Conservation (phyloP, 1,284 basidiomycete genomes). For the Ceratorhiza oryzae-sativae region DNA sequence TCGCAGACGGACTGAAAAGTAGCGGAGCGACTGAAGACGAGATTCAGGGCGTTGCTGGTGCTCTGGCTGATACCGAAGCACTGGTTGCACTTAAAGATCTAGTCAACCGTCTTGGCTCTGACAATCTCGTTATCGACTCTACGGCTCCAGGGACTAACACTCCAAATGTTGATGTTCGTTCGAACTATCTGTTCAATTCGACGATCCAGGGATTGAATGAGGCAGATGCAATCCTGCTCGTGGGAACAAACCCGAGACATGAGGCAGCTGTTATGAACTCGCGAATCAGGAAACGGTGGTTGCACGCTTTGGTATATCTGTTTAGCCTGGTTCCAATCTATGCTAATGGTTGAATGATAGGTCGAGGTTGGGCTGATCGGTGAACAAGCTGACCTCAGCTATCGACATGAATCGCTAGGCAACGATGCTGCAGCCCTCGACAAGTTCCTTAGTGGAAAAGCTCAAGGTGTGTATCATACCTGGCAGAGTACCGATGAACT, state of each 20-base stretch:
- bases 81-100: constrained; percentile 95
- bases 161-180: constrained; percentile 83
- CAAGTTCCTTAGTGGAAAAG: constrained; percentile 80
- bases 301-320: constrained; percentile 65
- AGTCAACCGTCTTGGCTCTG: constrained; percentile 92
- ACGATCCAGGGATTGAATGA: constrained; percentile 91
- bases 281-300: constrained; percentile 93
- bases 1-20: constrained; percentile 78
- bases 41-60: constrained; percentile 94
- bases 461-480: constrained; percentile 15
- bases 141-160: not conserved
- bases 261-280: constrained; percentile 98
- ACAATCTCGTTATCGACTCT: constrained; percentile 89
- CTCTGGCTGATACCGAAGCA: constrained; percentile 93
- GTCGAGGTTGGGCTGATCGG: constrained; percentile 92
- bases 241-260: constrained; percentile 97
- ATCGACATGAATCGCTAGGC: constrained; percentile 93
- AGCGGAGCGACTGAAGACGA: constrained; percentile 93
- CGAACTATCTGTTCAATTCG: constrained; percentile 98
- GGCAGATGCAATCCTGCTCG: constrained; percentile 91
- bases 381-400: constrained; percentile 89
- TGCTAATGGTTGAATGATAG: not conserved
- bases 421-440: constrained; percentile 78
- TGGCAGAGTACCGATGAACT: no score
- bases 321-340: not conserved